Evolutionary conservation across 202 grass and related monocot genomes (phyloP), one percentile per base, ranked within the genome.

Genomic region (Eragrostis tef): DNA sequence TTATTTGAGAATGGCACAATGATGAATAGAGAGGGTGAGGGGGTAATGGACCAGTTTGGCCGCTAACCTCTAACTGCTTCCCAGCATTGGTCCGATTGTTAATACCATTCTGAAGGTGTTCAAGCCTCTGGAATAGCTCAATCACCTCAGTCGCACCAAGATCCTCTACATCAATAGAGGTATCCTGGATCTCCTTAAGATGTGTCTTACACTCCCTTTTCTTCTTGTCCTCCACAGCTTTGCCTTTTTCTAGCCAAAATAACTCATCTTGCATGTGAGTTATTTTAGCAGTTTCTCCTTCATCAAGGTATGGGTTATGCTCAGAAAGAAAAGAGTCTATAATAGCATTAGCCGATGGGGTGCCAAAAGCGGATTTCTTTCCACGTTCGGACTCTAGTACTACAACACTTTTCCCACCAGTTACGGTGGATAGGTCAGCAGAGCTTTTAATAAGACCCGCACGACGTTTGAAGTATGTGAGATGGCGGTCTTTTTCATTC

Each of bases 341-440:
- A 21, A 91, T 45, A n/a, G 51, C 11, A 2, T 71, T 48, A 26
- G 42, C 11, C 0, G 62, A 77, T 5, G 76, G 89, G 3, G 81
- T 61, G 11, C 89, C 85, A 4, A 91, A 91, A 16, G 81, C 16
- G 36, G 51, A 67, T 5, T 66, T 48, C 26, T 70, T 87, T 10
- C 42, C 64, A 0, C 4, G 71, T 11, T 74, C 41, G 4, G 64
- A 36, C 48, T 87, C 22, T 5, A 61, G 22, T 25, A 27, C 58
- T 27, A 61, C 0, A 61, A 5, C 58, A 27, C 6, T 11, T 27
- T 61, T 61, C 14, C 22, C 58, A 61, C 58, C 58, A 3, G 58
- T 61, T 61, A 61, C 26, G 58, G 58, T 61, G 58, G 58, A 13
- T 27, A 61, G 5, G 11, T 61, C 58, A 3, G 58, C 1, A 1